Base-by-base conservation (phyloP, 2,329 filamentous ascomycete species). In the Atkinsonella hypoxylon region DNA sequence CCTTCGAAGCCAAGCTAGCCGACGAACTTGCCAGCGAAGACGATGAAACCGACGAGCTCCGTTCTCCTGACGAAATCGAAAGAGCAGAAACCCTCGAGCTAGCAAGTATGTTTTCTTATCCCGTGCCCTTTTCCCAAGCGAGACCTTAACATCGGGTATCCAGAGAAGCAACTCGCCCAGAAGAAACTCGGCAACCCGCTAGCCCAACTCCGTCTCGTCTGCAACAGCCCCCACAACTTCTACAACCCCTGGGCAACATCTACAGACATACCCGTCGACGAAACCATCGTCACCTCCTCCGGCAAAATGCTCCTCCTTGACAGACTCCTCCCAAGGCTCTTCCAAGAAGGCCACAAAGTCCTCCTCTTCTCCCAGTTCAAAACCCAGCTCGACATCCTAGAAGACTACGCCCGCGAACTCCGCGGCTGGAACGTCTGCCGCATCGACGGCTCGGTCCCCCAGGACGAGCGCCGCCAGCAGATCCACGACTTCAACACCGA, bases 321-420 rank as follows among this genome's bases (percentile, higher is more conserved):
- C 63, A 82, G 89, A 0, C 76, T 98, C 0, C 77, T 98, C 0
- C 86, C 87, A 0, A 75, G 76, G 2, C 75, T 98, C 0, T 84
- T 98, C 52, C 57, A 71, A 0, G 76, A 79, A 1, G 84, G 79
- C 3, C 90, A 96, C 70, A 97, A 97, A 62, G 85, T 97, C 30
- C 78, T 98, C 44, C 89, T 98, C 48, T 98, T 98, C 67, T 94
- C 88, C 0, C 93, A 98, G 62, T 98, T 98, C 70, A 94, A 90
- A 52, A 95, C 85, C 0, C 90, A 95, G 56, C 79, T 98, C 0
- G 89, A 97, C 61, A 85, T 98, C 2, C 73, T 98, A 0, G 82
- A 94, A 55, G 85, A 91, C 50, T 98, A 95, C 69, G 89, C 89
- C 3, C 52, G 59, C 9, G 77, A 82, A n/a, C 76, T 97, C 1